Evolutionary conservation across 2,329 filamentous ascomycete species (phyloP), one percentile per base, ranked within the genome.

Genomic region (Apiospora hydei): DNA sequence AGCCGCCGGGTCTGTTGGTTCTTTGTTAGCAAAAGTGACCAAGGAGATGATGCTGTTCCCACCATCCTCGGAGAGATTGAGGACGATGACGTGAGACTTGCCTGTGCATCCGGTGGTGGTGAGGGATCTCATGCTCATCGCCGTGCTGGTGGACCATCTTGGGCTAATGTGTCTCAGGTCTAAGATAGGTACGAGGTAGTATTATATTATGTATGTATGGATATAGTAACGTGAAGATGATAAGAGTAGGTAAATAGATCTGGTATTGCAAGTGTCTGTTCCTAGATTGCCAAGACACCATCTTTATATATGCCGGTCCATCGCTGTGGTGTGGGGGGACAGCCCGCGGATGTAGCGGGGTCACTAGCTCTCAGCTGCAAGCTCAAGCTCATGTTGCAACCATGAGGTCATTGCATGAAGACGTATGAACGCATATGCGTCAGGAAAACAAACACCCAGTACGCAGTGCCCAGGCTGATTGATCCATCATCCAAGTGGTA

Each of bases 81-180:
- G 47, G 53, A 24, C 16, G 53, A 47, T 44, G n/a, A 18, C 26
- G 26, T 18, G 26, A 26, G 26, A 69, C 83, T 77, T 77, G 88
- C 87, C 83, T 85, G 76, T 84, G 76, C 51, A 87, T 77, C 67
- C 81, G 82, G 77, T 85, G 82, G 71, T 87, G 81, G 1, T 82
- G 44, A 5, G 88, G 88, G 70, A 90, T 88, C 10, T 88, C 76
- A 74, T 87, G 83, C 57, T 86, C 82, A 74, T 89, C 83, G 73
- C 83, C 84, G 78, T 87, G 83, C 73, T 88, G 86, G 72, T 82
- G 78, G 71, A 87, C 86, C 86, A 88, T 87, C 30, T 74, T 84
- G 77, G 57, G 57, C 57, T 41, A 14, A 14, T 24, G 18, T 64
- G 3, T 64, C 57, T 64, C 34, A 5, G 34, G 10, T 53, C 11